Conservation (phyloP, 495 filamentous ascomycete genomes). For the Penicillium daleae region DNA sequence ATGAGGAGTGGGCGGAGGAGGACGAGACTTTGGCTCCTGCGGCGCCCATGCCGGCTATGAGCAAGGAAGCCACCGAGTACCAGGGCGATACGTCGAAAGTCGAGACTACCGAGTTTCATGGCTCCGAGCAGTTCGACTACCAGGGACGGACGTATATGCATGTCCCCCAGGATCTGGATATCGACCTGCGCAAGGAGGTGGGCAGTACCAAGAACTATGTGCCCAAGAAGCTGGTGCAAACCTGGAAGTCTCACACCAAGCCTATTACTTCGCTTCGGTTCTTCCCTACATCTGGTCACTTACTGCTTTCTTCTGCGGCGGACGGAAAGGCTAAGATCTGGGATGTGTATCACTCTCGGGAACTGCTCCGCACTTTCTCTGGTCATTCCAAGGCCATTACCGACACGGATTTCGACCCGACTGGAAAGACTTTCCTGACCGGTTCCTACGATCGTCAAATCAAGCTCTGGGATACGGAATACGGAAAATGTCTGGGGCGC, state of each 20-base stretch:
- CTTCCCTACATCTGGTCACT: conserved; percentile 83
- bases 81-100: conserved; percentile 54
- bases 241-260: conserved; percentile 85
- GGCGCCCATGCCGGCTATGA: conserved; percentile 54
- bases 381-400: conserved; percentile 91
- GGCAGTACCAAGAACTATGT: conserved; percentile 84
- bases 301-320: conserved; percentile 82
- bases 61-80: conserved; percentile 64
- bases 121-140: conserved; percentile 82
- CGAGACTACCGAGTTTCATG: conserved; percentile 90
- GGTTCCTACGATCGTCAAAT: conserved; percentile 91
- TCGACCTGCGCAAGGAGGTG: conserved; percentile 80
- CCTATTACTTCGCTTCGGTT: conserved; percentile 86
- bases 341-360: conserved; percentile 87
- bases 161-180: conserved; percentile 91
- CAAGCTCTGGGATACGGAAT: conserved; percentile 98
- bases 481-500: conserved; percentile 79
- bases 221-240: conserved; percentile 90
- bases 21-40: conserved; percentile 46
- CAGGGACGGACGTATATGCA: conserved; percentile 82
- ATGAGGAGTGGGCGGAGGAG: conserved; percentile 77
- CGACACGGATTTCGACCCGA: conserved; percentile 82
- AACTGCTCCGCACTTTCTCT: conserved; percentile 84
- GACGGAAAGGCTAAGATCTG: conserved; percentile 93
- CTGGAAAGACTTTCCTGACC: conserved; percentile 87